Conservation (phyloP, 139 green algal genomes). For the Chlamydomonas schloesseri region DNA sequence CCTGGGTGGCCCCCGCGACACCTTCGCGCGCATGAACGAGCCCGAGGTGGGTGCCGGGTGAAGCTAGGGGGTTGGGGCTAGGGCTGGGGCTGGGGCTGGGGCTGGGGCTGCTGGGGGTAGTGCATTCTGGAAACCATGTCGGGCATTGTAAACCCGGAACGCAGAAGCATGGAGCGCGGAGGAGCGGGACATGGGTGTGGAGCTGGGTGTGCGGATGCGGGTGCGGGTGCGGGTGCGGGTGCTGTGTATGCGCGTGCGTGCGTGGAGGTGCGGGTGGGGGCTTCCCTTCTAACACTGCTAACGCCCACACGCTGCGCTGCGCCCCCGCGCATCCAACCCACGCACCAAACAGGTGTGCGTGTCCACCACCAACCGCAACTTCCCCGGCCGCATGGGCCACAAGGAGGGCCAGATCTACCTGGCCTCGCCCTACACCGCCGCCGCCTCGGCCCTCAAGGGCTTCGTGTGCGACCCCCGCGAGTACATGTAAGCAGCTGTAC, state of each 20-base stretch:
- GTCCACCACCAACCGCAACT: slow-evolving; percentile 98
- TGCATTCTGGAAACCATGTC: too few species aligned
- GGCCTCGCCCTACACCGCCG: slow-evolving; percentile 93
- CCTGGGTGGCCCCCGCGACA: slow-evolving; percentile 93
- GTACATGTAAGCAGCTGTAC: slow-evolving; percentile 67
- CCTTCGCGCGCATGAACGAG: slow-evolving; percentile 97
- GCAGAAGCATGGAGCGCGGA: too few species aligned
- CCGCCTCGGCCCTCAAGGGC: slow-evolving; percentile 89
- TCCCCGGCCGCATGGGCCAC: slow-evolving; percentile 97
- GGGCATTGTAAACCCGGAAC: too few species aligned
- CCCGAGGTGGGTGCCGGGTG: slow-evolving; percentile 66
- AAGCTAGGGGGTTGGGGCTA: neutral
- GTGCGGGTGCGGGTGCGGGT: too few species aligned
- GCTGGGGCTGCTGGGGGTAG: too few species aligned
- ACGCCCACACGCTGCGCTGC: too few species aligned
- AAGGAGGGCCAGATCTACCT: slow-evolving; percentile 98
- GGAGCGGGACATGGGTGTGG: too few species aligned
- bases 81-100: neutral
- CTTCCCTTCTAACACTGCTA: too few species aligned
- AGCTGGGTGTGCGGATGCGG: too few species aligned
- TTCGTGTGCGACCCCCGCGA: slow-evolving; percentile 90
- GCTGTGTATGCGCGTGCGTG: too few species aligned
- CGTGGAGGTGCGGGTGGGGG: too few species aligned
- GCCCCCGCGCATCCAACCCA: too few species aligned
- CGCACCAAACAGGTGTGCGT: slow-evolving; percentile 80